Base-by-base conservation (phyloP, 257 asterid genomes). In the Penstemon barbatus region DNA sequence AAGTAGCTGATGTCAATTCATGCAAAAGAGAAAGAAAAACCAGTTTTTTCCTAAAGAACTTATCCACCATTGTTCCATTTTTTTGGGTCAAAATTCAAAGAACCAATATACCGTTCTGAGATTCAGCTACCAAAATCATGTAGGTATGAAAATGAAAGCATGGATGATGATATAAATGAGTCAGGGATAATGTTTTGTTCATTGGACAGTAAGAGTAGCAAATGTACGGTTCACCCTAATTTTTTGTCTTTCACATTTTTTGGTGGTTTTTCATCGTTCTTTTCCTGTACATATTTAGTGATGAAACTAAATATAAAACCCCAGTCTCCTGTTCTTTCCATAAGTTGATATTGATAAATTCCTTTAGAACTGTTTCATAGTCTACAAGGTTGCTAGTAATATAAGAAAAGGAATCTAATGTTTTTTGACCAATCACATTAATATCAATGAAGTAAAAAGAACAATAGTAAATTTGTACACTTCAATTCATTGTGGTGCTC, bases 1-100 rank as follows among this genome's bases (percentile, higher is more conserved):
- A 68, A 50, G 57, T 41, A 56, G 19, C 54, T 4, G 41, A 59
- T 41, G 57, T 37, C 7, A 74, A 58, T 49, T 65, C 53, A 15
- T 19, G 51, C 48, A 61, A 41, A 61, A 38, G 48, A 5, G 13
- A 60, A 52, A 5, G 19, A 43, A 65, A 60, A 57, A 63, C 11
- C 43, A 43, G 46, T 8, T 12, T 38, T 38, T 64, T 8, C 46
- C 52, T 39, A 53, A 44, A 66, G 12, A 53, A 62, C 39, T 45
- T 51, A 59, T 53, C 36, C 38, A 57, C 57, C 69, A 12, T 6
- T 19, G 39, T 25, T 11, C 11, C 44, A 25, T 8, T 58, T 46
- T 61, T 19, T 37, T 18, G 3, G 43, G 51, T 40, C 18, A 43
- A 64, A 63, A 65, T 8, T 67, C 63, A 57, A 39, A n/a, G 4